These are phyloP conservation scores for Cystoisospora suis DNA, from an alignment of 169 alveolate genomes.

Conservation along the genomic window DNA sequence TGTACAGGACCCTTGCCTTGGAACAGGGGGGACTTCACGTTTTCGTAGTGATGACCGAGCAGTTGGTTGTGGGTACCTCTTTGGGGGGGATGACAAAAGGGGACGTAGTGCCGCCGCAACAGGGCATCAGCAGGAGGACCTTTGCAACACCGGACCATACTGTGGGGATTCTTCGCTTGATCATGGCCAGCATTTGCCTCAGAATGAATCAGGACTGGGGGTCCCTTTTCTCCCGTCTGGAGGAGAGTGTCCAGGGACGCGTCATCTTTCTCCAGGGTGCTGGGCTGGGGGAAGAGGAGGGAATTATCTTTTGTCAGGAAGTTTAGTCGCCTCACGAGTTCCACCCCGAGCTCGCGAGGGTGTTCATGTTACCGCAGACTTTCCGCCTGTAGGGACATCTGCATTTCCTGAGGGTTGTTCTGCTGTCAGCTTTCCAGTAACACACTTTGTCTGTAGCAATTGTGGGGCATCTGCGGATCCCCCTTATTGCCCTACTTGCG, in stretches of 20 bases:
- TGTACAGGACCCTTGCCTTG: neutral
- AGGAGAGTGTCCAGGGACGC: neutral
- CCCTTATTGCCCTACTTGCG: constrained; percentile 11
- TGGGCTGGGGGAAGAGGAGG: too few relatives aligned
- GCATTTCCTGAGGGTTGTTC: too few relatives aligned
- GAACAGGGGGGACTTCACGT: neutral
- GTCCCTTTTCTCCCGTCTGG: neutral
- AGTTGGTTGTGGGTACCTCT: neutral
- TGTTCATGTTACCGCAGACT: too few relatives aligned
- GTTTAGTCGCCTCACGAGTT: neutral
- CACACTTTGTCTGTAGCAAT: neutral
- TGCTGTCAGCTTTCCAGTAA: neutral
- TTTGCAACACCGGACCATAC: neutral
- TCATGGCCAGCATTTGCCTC: neutral
- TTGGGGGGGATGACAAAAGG: neutral
- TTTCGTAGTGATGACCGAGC: neutral
- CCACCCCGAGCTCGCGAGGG: too few relatives aligned
- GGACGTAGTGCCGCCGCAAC: neutral
- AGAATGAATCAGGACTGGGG: neutral
- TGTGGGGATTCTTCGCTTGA: too few relatives aligned
- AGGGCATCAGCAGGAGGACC: neutral
- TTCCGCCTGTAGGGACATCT: neutral
- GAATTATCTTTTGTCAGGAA: neutral
- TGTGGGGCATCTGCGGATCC: neutral
- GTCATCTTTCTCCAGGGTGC: too few relatives aligned